Base-by-base conservation (phyloP, 805 yeast genomes). In the Metschnikowia peoriensis region DNA sequence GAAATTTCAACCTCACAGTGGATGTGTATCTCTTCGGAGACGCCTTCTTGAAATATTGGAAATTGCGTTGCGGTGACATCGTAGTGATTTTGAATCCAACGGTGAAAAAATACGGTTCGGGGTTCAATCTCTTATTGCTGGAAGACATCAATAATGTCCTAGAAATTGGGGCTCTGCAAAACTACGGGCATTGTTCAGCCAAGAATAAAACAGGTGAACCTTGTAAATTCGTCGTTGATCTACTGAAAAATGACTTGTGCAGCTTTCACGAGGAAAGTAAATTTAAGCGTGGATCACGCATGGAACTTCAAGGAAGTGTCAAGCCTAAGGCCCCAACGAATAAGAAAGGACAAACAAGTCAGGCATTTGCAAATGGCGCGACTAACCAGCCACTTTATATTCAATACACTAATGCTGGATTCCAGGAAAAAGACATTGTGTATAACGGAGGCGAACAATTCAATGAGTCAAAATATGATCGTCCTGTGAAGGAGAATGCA, bases 81-180 rank as follows among this genome's bases (percentile, higher is more conserved):
- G 67, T 92, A 10, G 87, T 86, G 0, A 63, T 93, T 1, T 66
- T 92, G 48, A 93, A 92, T 62, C 97, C 99, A 0, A 71, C 70
- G 1, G 72, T 90, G 7, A 80, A 56, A 28, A 62, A 60, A 41
- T 65, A 57, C 51, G 64, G 61, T 29, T 57, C 57, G 15, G 56
- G 75, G 0, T 86, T 89, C 63, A 82, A 80, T 27, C 65, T 91
- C 17, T 71, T 79, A 4, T 66, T 91, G 2, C 79, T 74, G 38
- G 80, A 80, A 47, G 75, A 72, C 42, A 28, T 69, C 29, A 76
- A 80, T 49, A 75, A 81, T 34, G 70, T 93, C 1, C 48, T 92
- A 6, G 96, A 89, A 60, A 76, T 93, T 49, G 99, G 96, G 0
- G 73, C 77, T 37, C 75, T 90, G 17, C 76, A 78, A 52, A 81